Evolutionary conservation across 225 moss, liverwort and hornwort species (phyloP).

Genomic region (Pleurozium schreberi): DNA sequence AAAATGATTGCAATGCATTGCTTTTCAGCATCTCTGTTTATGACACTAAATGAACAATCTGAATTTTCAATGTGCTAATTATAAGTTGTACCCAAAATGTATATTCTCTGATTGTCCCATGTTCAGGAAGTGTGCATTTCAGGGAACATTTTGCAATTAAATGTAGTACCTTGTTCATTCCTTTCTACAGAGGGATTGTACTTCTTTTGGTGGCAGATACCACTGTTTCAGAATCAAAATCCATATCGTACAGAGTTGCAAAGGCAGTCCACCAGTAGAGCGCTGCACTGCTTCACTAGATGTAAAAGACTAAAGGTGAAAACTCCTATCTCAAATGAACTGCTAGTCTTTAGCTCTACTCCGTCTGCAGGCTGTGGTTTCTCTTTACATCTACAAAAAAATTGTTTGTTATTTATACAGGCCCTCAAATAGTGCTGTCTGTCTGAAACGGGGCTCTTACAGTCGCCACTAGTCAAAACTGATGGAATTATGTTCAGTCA

Average conservation of each 20-base stretch:
- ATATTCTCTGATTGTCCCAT: background rate
- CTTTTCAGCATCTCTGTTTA: background rate
- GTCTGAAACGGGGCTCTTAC: background rate
- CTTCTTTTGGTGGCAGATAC: too few species aligned
- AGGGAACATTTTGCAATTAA: background rate
- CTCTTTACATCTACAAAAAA: slow-evolving; percentile 5
- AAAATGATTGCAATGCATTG: background rate
- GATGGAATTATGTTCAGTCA: background rate
- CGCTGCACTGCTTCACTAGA: background rate
- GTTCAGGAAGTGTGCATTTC: background rate
- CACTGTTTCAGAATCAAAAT: background rate
- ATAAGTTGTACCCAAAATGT: background rate
- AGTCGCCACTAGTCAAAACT: background rate
- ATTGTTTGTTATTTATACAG: background rate
- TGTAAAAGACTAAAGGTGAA: background rate
- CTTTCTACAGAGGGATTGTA: background rate
- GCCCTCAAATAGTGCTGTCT: background rate
- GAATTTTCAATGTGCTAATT: too few species aligned
- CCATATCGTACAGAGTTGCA: background rate
- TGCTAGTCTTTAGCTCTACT: background rate
- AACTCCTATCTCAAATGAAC: background rate
- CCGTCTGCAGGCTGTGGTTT: background rate
- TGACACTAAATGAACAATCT: background rate
- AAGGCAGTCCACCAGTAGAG: background rate
- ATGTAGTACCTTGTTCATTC: background rate